Base-by-base conservation (phyloP, 2,329 filamentous ascomycete genomes). In the Penicillium polonicum region DNA sequence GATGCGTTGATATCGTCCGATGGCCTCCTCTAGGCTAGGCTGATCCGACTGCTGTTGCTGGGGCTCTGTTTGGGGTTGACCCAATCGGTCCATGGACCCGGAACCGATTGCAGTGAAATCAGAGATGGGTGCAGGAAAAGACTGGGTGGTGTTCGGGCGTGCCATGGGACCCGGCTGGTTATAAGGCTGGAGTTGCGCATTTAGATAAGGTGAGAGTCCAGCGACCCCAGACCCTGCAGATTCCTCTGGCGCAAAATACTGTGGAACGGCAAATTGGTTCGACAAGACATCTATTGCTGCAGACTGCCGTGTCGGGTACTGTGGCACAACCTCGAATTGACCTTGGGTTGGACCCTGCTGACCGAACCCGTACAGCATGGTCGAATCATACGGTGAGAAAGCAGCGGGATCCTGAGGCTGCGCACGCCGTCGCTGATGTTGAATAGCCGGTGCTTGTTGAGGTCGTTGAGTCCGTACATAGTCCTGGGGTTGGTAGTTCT, bases 311-410 rank as follows among this genome's bases (percentile, higher is more conserved):
- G 86, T 80, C 70, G 87, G 83, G 79, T 91, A 95, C 71, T 88
- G 88, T 77, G 87, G 83, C 72, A 87, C 85, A 71, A 85, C 79
- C 75, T 93, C 89, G 79, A 95, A 96, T 66, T 81, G 76, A 60
- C 77, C 88, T 81, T 79, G 85, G 74, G 77, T 79, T 80, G 76
- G 78, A 60, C 79, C 80, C 69, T 85, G 79, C 72, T 87, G 86
- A 71, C 83, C 80, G 69, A 92, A 88, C 78, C 87, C 88, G 80
- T 95, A 95, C 83, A 94, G 88, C 79, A 93, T 86, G 62, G 85
- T 84, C 55, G 84, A 78, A 53, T 86, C 80, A 67, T 86, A 86
- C 2, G 38, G 29, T 13, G 52, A 17, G 39, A 51, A 51, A n/a
- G 31, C 17, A 13, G 52, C 10, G 4, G 44, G 44, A 23, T 52